Percentiles rank a stretch among this genome's conserved stretches.
phyloP scores from a whole-genome alignment of 768 basidiomycete species.

The Saitozyma sp. region DNA sequence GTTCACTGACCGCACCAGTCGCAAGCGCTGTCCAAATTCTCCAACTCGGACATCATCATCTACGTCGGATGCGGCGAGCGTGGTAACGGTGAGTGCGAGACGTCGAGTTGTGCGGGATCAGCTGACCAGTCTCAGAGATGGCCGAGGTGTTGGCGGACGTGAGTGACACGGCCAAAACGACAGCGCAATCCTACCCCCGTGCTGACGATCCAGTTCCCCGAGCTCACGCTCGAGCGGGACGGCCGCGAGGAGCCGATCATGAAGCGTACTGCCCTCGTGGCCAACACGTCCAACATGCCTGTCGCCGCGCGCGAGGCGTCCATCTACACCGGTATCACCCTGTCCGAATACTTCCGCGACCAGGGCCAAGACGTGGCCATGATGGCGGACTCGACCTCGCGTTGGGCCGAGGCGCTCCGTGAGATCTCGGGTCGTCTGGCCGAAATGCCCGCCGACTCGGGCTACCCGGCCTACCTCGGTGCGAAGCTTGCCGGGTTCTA shows the following conservation, averaged over 20 bases:
- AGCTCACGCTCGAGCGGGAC: constrained; percentile 87
- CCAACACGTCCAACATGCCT: constrained; percentile 99
- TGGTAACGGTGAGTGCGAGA: constrained; percentile 62
- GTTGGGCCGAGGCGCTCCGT: constrained; percentile 98
- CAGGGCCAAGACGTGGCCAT: constrained; percentile 96
- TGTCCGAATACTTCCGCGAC: constrained; percentile 99
- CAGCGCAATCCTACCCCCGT: neutral
- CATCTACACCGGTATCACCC: constrained; percentile 98
- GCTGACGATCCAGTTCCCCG: constrained; percentile 60
- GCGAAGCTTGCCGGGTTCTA: constrained; percentile 98
- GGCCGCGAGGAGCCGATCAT: constrained; percentile 96
- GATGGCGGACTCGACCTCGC: constrained; percentile 99
- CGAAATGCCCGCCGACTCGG: constrained; percentile 99
- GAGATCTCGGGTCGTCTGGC: constrained; percentile 99
- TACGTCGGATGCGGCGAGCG: constrained; percentile 99
- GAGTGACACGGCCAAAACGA: neutral
- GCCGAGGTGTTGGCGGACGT: constrained; percentile 99
- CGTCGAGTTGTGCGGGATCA: neutral
- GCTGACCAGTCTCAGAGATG: constrained; percentile 45
- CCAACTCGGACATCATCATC: constrained; percentile 98
- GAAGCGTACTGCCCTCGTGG: constrained; percentile 98
- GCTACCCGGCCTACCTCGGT: constrained; percentile 94
- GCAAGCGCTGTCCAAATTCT: constrained; percentile 89
- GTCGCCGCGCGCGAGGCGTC: constrained; percentile 99
- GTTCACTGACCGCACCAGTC: constrained; percentile 14